Evolutionary conservation across 164 flowering plant species (phyloP), one percentile per base, ranked within the genome.

Genomic region (Liriodendron chinense): DNA sequence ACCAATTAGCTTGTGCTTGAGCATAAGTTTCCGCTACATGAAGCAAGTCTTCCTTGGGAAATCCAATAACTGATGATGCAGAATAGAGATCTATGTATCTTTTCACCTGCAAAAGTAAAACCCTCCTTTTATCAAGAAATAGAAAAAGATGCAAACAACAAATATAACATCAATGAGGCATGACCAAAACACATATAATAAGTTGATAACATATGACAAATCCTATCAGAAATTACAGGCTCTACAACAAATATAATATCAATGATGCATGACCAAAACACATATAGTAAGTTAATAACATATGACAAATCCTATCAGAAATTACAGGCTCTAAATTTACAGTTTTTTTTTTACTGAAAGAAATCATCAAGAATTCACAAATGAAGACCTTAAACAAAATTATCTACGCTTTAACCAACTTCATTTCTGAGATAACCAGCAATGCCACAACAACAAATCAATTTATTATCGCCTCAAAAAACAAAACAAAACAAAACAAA

Each of bases 41-140:
- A 28, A 78, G 74, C 83, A 94, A 67, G 79, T 96, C 99, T 70
- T 93, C 96, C 49, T 83, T 78, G 25, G 99, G 87, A 86, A 96
- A 96, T 76, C 98, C 98, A 85, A 92, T 89, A 47, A 89, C 82
- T 50, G 98, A 96, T 80, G 97, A 91, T 75, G 87, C 80, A 69
- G 98, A 90, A 83, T 96, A 96, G 34, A 78, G 84, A 85, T 96
- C 98, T 78, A 96, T 84, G 75, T 96, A 96, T 82, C 88, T 87
- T 86, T 96, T 96, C 80, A 96, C 99, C 99, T 96, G 82, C 80
- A 84, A 61, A 53, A 82, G 65, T 43, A 23, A 72, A 66, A 74
- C 23, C 16, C 59, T 43, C 49, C 47, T 72, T 62, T 26, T 28
- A 65, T 64, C 66, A 72, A 47, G 13, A 57, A 43, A 18, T 69